Evolutionary conservation across 2,329 filamentous ascomycete genomes (phyloP).

Genomic region (Xylariomycetidae sp.): DNA sequence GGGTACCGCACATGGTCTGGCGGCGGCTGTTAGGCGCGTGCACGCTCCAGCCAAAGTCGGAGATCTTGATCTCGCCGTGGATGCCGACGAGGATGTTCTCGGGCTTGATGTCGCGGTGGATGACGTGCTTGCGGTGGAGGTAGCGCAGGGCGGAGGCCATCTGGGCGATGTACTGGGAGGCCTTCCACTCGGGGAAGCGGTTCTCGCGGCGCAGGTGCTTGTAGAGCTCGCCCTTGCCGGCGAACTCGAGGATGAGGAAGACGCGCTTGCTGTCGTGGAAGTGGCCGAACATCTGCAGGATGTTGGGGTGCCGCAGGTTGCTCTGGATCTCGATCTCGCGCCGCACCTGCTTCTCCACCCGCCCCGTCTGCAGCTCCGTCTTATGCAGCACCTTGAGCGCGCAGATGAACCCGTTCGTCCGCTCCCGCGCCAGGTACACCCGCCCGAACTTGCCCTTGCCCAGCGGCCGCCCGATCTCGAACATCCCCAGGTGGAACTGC

Average conservation of each 20-base stretch:
- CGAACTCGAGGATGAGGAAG: slow-evolving; percentile 82
- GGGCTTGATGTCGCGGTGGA: slow-evolving; percentile 95
- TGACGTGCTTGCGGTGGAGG: slow-evolving; percentile 93
- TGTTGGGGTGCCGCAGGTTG: slow-evolving; percentile 80
- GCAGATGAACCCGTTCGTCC: slow-evolving; percentile 74
- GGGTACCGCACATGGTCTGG: slow-evolving; percentile 92
- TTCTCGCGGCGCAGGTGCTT: slow-evolving; percentile 76
- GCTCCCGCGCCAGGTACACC: slow-evolving; percentile 78
- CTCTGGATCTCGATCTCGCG: slow-evolving; percentile 88
- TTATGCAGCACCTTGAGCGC: slow-evolving; percentile 85
- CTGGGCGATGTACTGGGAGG: slow-evolving; percentile 80
- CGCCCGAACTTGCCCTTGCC: slow-evolving; percentile 85
- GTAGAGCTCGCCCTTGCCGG: slow-evolving; percentile 79
- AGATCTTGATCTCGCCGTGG: slow-evolving; percentile 97
- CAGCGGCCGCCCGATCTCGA: slow-evolving; percentile 81
- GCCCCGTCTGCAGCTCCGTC: slow-evolving; percentile 68
- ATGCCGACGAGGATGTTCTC: slow-evolving; percentile 96
- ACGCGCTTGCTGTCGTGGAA: slow-evolving; percentile 87
- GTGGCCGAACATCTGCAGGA: slow-evolving; percentile 76
- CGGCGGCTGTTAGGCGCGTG: slow-evolving; percentile 92
- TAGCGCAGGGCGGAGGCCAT: slow-evolving; percentile 89
- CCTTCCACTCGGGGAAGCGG: slow-evolving; percentile 79
- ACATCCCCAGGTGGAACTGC: slow-evolving; percentile 85
- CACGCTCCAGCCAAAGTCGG: slow-evolving; percentile 97
- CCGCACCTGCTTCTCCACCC: slow-evolving; percentile 79